Conservation (phyloP, 192 early-diverging fungal genomes). For the Coemansia sp. region DNA sequence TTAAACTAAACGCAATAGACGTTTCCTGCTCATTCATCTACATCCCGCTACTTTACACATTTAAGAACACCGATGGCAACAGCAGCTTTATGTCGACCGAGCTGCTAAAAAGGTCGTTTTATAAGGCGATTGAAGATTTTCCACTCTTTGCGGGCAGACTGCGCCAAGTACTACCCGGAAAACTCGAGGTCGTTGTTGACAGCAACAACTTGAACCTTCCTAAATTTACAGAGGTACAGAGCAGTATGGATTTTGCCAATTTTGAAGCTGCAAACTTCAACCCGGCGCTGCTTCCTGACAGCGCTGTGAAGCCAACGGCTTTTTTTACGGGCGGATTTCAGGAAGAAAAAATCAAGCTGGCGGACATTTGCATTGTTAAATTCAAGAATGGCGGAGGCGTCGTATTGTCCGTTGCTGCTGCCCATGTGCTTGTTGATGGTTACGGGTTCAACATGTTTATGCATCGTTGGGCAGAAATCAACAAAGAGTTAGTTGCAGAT, state of each 20-base stretch:
- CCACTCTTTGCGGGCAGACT: constrained; percentile 12
- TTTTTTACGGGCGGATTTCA: background rate
- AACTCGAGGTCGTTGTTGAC: constrained; percentile 3
- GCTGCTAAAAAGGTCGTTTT: constrained; percentile 2
- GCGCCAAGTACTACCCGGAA: background rate
- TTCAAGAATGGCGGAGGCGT: constrained; percentile 17
- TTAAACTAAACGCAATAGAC: constrained; percentile 1
- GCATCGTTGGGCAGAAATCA: constrained; percentile 13
- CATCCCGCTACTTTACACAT: constrained; percentile 8
- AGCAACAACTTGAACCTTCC: constrained; percentile 7
- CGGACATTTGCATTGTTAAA: background rate
- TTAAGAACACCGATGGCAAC: background rate
- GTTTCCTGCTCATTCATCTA: background rate
- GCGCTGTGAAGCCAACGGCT: background rate
- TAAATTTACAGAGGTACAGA: background rate
- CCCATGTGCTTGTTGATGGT: constrained; percentile 9
- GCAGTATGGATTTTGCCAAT: constrained; percentile 1
- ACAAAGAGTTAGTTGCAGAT: background rate
- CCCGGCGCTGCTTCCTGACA: background rate
- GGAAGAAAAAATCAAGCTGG: constrained; percentile 2
- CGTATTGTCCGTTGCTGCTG: constrained; percentile 7
- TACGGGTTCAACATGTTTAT: constrained; percentile 7
- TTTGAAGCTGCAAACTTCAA: background rate
- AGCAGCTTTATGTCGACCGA: constrained; percentile 11
- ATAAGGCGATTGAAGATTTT: background rate